Percentiles rank a stretch among this genome's conserved stretches.
Conservation (phyloP, 768 basidiomycete genomes). For the Leccinum broughii region DNA sequence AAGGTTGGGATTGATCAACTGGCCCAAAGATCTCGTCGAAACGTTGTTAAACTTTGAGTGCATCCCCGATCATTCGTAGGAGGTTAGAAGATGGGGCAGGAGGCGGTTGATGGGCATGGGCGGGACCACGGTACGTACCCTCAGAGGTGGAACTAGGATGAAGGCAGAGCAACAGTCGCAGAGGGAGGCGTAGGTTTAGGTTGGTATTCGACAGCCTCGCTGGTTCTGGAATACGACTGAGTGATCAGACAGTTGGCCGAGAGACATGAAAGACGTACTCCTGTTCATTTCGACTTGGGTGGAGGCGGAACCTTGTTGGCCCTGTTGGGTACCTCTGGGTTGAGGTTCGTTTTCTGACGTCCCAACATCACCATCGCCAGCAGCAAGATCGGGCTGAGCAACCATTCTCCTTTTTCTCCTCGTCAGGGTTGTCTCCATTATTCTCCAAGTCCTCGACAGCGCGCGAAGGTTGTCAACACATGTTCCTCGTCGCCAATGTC, state of each 20-base stretch:
- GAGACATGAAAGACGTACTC: constrained; percentile 15
- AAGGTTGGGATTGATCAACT: constrained; percentile 34
- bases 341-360: constrained; percentile 19
- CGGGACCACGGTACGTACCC: constrained; percentile 48
- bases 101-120: constrained; percentile 40
- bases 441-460: constrained; percentile 17
- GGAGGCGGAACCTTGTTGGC: constrained; percentile 22
- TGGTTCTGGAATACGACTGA: constrained; percentile 9
- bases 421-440: constrained; percentile 31
- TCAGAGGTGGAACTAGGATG: constrained; percentile 37
- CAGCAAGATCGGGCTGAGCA: constrained; percentile 39
- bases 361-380: constrained; percentile 27
- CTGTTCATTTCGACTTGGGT: constrained; percentile 12
- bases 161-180: constrained; percentile 5
- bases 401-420: constrained; percentile 28
- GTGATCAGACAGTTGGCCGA: background rate
- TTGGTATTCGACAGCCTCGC: constrained; percentile 12
- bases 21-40: constrained; percentile 75
- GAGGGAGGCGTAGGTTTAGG: constrained; percentile 5
- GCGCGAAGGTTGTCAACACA: constrained; percentile 15
- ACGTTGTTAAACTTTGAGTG: constrained; percentile 75
- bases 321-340: constrained; percentile 19
- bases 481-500: constrained; percentile 37
- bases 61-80: constrained; percentile 80
- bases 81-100: constrained; percentile 47